Evolutionary conservation across 2,329 filamentous ascomycete genomes (phyloP), one percentile per base, ranked within the genome.

Genomic region (Diaporthe sp.): DNA sequence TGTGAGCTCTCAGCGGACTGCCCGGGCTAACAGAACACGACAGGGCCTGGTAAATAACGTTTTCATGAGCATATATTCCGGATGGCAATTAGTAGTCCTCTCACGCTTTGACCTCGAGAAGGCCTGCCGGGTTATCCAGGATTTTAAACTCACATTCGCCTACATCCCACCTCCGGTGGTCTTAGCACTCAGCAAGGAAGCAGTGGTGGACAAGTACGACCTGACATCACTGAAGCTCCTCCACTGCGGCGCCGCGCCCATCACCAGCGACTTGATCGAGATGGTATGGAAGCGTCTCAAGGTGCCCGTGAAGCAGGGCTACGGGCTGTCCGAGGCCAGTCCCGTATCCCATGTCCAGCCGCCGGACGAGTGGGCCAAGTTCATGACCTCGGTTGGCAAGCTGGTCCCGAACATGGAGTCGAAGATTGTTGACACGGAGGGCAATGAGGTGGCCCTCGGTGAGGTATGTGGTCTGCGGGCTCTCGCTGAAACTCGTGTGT

Each of bases 161-260:
- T 98, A 96, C 82, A 90, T 98, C 15, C 95, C 96, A 0, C 96
- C 96, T 1, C 96, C 96, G 0, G 92, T 98, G 9, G 90, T 98
- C 1, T 89, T 98, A 12, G 89, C 93, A 0, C 90, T 98, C 1
- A 91, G 93, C 78, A 98, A 98, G 83, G 90, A 94, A 79, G 95
- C 95, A 0, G 81, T 92, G 4, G 92, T 98, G 10, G 89, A 90
- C 72, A 94, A 95, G 77, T 98, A 97, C 85, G 92, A 98, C 83
- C 87, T 98, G 57, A 92, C 91, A 22, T 92, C 90, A 6, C 81
- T 98, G 34, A 93, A 94, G 61, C 96, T 96, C 90, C 88, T 98
- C 87, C 97, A 95, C 84, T 96, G 92, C 0, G 96, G 94, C 34
- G 96, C 96, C 0, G 96, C 96, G 0, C 96, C 96, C 0, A 86